phyloP scores from a whole-genome alignment of 2,329 filamentous ascomycete species.

The Chaetothyriales sp. region DNA sequence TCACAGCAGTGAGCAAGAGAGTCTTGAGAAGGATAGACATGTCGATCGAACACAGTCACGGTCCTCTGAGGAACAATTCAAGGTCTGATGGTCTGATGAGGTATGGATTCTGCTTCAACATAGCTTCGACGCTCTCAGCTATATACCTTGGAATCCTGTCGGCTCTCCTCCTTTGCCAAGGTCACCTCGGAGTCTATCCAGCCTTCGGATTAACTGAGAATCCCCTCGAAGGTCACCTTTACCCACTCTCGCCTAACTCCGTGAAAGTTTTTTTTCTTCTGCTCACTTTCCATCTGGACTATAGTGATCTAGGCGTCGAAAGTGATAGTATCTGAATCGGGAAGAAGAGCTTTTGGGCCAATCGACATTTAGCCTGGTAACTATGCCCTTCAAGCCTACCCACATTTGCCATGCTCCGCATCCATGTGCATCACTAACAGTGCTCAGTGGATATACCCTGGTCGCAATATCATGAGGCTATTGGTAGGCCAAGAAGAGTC shows the following conservation, averaged over 20 bases:
- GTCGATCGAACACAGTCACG: background rate
- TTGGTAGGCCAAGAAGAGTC: constrained; percentile 2
- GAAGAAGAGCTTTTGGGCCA: background rate
- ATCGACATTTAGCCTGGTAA: background rate
- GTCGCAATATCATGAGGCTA: background rate
- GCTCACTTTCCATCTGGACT: background rate
- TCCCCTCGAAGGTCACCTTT: background rate
- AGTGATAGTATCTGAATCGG: background rate
- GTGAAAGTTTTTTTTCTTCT: background rate
- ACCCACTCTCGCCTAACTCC: background rate
- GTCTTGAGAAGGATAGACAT: constrained; percentile 2
- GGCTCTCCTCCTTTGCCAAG: background rate
- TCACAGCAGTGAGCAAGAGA: constrained; percentile 2
- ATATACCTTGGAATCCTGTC: background rate
- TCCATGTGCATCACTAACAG: background rate
- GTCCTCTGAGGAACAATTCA: too few species aligned
- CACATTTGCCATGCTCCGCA: background rate
- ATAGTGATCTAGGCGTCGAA: background rate
- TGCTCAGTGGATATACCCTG: background rate
- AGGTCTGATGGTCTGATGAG: background rate
- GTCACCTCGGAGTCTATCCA: background rate
- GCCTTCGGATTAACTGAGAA: background rate
- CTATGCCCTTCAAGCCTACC: background rate
- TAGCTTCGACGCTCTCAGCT: background rate
- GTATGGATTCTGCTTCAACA: background rate